A percentile compares a stretch with the other conserved stretches of the same genome.
phyloP scores from a whole-genome alignment of 345 rosid genomes.

The Lepidium sativum region DNA sequence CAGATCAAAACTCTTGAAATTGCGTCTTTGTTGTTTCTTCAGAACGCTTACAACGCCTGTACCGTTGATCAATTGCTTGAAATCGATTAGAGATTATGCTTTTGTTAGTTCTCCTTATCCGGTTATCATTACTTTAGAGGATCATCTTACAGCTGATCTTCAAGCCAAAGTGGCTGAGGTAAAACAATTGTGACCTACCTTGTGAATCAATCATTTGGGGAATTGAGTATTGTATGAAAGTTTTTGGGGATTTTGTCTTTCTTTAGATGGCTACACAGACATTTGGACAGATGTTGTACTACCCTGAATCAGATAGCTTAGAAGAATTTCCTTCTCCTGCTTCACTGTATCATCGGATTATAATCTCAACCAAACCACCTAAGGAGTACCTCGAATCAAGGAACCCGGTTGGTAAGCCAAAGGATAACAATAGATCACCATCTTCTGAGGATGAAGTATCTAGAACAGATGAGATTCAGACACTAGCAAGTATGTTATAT shows the following conservation, averaged over 20 bases:
- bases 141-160: conserved; percentile 83
- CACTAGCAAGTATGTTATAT: conserved; percentile 18
- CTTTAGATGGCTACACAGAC: conserved; percentile 60
- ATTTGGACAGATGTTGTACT: conserved; percentile 61
- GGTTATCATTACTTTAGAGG: conserved; percentile 86
- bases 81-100: conserved; percentile 69
- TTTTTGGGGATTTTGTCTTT: not conserved
- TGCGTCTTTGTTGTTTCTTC: not conserved
- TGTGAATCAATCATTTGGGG: not conserved
- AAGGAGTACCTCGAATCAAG: conserved; percentile 67
- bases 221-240: not conserved
- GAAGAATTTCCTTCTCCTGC: conserved; percentile 85
- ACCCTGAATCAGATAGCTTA: conserved; percentile 56
- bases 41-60: conserved; percentile 90
- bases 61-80: conserved; percentile 59
- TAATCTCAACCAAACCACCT: conserved; percentile 95
- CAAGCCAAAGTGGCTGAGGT: conserved; percentile 96
- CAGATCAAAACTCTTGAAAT: not conserved
- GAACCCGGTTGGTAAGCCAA: conserved; percentile 26
- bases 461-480: conserved; percentile 19
- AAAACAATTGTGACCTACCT: not conserved
- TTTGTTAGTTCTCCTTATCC: conserved; percentile 75
- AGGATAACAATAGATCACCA: conserved; percentile 26
- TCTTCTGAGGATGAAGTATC: conserved; percentile 42
- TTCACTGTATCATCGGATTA: conserved; percentile 50